Evolutionary conservation across 2,329 filamentous ascomycete species (phyloP).

Genomic region (Trichoderma koningii): DNA sequence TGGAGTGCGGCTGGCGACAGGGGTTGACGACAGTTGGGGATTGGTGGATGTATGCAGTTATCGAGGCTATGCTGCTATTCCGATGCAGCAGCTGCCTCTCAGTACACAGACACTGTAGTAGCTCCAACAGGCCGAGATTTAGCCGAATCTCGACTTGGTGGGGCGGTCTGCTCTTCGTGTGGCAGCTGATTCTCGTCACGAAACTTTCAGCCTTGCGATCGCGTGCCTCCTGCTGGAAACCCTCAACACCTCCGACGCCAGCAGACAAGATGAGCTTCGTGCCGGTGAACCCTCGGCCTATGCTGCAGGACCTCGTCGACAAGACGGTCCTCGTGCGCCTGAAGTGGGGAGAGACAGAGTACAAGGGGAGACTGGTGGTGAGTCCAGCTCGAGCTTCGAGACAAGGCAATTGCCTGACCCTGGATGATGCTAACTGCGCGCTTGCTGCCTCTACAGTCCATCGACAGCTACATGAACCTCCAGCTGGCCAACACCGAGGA

Average conservation of each 20-base stretch:
- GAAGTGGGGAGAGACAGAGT: conserved; percentile 98
- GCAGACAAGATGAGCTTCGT: conserved; percentile 61
- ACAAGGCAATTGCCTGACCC: not conserved
- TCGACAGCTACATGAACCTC: conserved; percentile 99
- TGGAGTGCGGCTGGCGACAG: not conserved
- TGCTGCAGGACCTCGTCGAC: conserved; percentile 92
- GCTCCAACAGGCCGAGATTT: conserved; percentile 7
- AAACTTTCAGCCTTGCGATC: conserved; percentile 29
- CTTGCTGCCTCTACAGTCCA: conserved; percentile 50
- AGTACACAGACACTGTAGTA: not conserved
- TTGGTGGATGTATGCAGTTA: not conserved
- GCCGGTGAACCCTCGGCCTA: conserved; percentile 93
- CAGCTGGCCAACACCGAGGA: conserved; percentile 90
- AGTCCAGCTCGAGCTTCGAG: not conserved
- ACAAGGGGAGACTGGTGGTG: conserved; percentile 81
- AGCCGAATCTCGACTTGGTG: conserved; percentile 4
- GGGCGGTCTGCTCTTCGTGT: conserved; percentile 15
- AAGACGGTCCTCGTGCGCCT: conserved; percentile 88
- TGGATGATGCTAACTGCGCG: conserved; percentile 13
- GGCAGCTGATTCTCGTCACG: conserved; percentile 15
- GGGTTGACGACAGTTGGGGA: not conserved
- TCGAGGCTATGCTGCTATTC: not conserved
- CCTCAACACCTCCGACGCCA: not conserved
- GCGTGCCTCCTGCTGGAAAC: conserved; percentile 14
- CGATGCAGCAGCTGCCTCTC: not conserved